Conservation (phyloP, 805 yeast genomes). For the Barnettozyma californica region DNA sequence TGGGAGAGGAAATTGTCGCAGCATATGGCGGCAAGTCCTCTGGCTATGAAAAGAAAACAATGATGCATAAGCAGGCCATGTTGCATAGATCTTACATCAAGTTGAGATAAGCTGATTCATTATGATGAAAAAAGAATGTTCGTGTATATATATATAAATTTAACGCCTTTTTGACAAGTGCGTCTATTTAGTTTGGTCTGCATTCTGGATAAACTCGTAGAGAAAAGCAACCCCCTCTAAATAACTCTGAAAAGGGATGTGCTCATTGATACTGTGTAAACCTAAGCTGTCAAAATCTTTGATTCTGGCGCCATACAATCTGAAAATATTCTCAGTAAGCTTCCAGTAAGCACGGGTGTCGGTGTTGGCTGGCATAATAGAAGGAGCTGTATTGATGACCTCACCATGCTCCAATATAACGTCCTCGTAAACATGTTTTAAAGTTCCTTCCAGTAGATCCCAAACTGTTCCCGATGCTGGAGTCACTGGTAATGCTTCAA, state of each 20-base stretch:
- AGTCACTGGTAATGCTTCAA: no score
- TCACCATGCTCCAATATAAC: no score
- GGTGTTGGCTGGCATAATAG: no score
- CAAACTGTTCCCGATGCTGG: no score
- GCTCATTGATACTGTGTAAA: neutral
- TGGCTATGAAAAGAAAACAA: slow-evolving; percentile 77
- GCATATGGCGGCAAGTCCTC: slow-evolving; percentile 75
- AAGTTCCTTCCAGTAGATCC: no score
- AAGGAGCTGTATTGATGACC: no score
- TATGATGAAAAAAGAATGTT: neutral
- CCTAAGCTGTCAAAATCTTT: no score
- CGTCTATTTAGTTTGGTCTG: neutral
- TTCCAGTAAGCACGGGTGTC: no score
- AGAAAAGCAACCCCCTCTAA: neutral
- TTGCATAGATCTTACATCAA: slow-evolving; percentile 79
- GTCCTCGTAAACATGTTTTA: no score
- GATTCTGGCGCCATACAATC: no score
- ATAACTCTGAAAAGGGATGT: neutral
- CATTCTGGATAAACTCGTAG: neutral
- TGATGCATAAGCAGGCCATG: slow-evolving; percentile 81
- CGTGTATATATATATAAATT: neutral
- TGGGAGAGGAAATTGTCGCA: slow-evolving; percentile 82
- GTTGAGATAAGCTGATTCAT: slow-evolving; percentile 25
- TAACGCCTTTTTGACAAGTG: neutral
- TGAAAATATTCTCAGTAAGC: no score